Percentiles rank a stretch among this genome's conserved stretches.
phyloP scores from a whole-genome alignment of 805 yeast species.

The Candida methanosorbosa region DNA sequence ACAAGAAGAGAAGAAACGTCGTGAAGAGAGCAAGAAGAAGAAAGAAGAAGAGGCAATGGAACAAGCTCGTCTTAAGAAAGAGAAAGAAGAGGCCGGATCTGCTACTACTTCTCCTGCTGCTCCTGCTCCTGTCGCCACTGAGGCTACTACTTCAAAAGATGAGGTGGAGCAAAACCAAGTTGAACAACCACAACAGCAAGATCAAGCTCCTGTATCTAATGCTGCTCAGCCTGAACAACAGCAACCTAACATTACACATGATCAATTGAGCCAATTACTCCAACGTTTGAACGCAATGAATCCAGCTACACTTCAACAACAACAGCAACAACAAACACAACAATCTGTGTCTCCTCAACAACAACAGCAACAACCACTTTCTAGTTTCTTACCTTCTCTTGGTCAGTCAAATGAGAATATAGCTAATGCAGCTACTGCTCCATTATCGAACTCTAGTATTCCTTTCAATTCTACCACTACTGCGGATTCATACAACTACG shows the following conservation, averaged over 20 bases:
- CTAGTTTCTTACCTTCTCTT: too few species aligned
- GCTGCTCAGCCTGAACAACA: neutral
- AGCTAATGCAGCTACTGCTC: too few species aligned
- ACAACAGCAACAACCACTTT: slow-evolving; percentile 1
- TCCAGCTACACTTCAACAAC: neutral
- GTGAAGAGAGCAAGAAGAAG: slow-evolving; percentile 24
- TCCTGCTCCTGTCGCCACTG: too few species aligned
- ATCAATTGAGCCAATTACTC: slow-evolving; percentile 9
- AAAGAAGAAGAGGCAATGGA: slow-evolving; percentile 26
- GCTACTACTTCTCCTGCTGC: too few species aligned
- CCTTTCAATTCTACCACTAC: too few species aligned
- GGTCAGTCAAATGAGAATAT: too few species aligned
- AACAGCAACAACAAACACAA: neutral
- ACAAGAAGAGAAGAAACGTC: slow-evolving; percentile 23
- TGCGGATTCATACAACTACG: too few species aligned
- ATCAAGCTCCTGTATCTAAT: slow-evolving; percentile 1
- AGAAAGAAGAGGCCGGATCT: slow-evolving; percentile 9
- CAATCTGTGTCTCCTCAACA: neutral
- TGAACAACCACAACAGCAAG: slow-evolving; percentile 6
- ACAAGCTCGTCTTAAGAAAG: slow-evolving; percentile 14
- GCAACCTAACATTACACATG: slow-evolving; percentile 5
- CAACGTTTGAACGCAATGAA: slow-evolving; percentile 5
- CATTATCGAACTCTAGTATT: too few species aligned
- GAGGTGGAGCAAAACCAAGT: too few species aligned
- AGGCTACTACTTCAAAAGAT: slow-evolving; percentile 7